Evolutionary conservation across 169 alveolate species (phyloP).

Genomic region (Theileria annulata): DNA sequence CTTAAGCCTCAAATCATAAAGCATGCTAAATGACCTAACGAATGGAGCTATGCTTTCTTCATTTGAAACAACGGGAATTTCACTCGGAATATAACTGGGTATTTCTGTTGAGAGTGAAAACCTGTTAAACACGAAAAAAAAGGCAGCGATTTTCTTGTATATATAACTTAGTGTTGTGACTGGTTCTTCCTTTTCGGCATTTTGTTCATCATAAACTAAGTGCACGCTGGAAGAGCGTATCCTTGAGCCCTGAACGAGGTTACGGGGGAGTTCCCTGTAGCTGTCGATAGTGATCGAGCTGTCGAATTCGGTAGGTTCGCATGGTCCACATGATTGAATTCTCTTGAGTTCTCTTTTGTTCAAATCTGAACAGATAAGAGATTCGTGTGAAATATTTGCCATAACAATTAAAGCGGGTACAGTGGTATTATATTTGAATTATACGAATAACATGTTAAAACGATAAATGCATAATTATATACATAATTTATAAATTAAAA

Average conservation of each 20-base stretch:
- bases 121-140: conserved; percentile 53
- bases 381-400: conserved; percentile 31
- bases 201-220: background rate
- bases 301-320: conserved; percentile 2
- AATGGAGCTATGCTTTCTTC: conserved; percentile 4
- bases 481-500: background rate
- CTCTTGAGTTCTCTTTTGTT: conserved; percentile 21
- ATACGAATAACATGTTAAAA: background rate
- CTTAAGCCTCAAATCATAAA: conserved; percentile 35
- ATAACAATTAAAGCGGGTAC: background rate
- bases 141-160: conserved; percentile 57
- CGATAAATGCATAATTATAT: background rate
- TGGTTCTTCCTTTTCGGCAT: conserved; percentile 6
- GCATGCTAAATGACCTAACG: conserved; percentile 26
- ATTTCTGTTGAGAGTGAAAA: background rate
- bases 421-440: background rate
- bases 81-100: background rate
- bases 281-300: conserved; percentile 23
- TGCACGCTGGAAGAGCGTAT: conserved; percentile 37
- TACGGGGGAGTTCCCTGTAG: conserved; percentile 25
- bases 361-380: conserved; percentile 34
- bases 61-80: background rate
- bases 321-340: conserved; percentile 10
- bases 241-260: background rate
- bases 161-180: conserved; percentile 24